Base-by-base conservation (phyloP, 768 basidiomycete genomes). In the Kwoniella dejecticola region DNA sequence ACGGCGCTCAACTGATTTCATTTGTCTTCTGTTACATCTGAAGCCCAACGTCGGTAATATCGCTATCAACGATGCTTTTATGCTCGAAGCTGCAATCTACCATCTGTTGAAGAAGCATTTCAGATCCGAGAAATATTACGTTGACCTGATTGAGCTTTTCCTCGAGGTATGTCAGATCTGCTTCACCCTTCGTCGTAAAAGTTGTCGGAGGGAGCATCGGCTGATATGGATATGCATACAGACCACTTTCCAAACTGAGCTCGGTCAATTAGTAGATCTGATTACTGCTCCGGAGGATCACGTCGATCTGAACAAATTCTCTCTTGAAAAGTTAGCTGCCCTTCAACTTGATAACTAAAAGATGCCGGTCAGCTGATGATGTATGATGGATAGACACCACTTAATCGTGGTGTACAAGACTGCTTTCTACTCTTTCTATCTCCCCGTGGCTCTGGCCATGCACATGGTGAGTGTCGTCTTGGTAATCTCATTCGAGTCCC, bases 381-480 rank as follows among this genome's bases (percentile, higher is more conserved):
- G 21, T 44, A 12, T 73, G 6, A 42, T 42, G 11, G 6, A 11
- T 42, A 94, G 91, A 76, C 92, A 97, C 77, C 85, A 85, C 62
- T 85, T 90, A 58, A 97, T 98, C 77, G 95, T 97, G 54, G 84
- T 91, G 64, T 97, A 93, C 86, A 99, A 99, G 81, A 97, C 95
- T 27, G 90, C 95, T 0, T 95, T 85, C 81, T 99, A 98, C 81
- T 96, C 91, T 29, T 98, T 98, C 85, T 96, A 97, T 82, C 90
- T 99, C 66, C 92, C 96, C 47, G 91, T 98, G 66, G 96, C 95
- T 13, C 87, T 93, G 65, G 92, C 92, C 11, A 88, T 98, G 87
- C 85, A 87, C 78, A 82, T 93, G 79, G 79, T 75, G 21, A 54
- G 75, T 68, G n/a, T 6, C 30, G 31, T 2, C n/a, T 11, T 41